Conservation (phyloP, 805 yeast species). For the Starmera quercuum region DNA sequence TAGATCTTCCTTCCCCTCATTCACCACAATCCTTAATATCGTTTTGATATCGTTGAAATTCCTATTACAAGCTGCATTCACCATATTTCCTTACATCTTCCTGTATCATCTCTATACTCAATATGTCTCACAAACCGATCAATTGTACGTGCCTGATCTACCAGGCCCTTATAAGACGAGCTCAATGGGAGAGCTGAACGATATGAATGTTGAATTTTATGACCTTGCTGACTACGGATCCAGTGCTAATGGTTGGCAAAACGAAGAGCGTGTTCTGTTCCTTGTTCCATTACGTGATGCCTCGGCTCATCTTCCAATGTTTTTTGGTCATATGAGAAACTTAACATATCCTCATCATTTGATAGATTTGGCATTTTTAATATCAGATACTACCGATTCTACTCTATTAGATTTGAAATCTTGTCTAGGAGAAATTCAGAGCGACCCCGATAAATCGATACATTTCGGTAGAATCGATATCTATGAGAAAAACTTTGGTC, state of each 20-base stretch:
- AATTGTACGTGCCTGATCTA: conserved; percentile 25
- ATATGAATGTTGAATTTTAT: conserved; percentile 51
- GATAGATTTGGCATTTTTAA: conserved; percentile 77
- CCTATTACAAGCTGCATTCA: neutral
- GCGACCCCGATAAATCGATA: conserved; percentile 48
- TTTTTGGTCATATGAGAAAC: conserved; percentile 72
- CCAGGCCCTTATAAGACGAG: conserved; percentile 23
- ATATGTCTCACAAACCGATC: conserved; percentile 4
- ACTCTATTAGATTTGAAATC: conserved; percentile 64
- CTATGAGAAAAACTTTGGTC: conserved; percentile 89
- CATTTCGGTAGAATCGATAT: conserved; percentile 83
- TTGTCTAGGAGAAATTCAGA: conserved; percentile 57
- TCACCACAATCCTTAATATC: neutral
- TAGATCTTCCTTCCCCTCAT: neutral
- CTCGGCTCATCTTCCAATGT: conserved; percentile 81
- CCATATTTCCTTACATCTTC: conserved; percentile 1
- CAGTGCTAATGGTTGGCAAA: conserved; percentile 69
- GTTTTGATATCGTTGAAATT: neutral
- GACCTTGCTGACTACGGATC: conserved; percentile 66
- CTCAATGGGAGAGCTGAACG: conserved; percentile 17
- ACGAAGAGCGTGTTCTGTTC: conserved; percentile 69
- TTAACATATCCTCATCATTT: conserved; percentile 83
- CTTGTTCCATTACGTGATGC: conserved; percentile 93
- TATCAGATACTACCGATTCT: conserved; percentile 84
- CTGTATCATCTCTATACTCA: conserved; percentile 6